phyloP scores from a whole-genome alignment of 306 rosid genomes.

The Myrica gale region DNA sequence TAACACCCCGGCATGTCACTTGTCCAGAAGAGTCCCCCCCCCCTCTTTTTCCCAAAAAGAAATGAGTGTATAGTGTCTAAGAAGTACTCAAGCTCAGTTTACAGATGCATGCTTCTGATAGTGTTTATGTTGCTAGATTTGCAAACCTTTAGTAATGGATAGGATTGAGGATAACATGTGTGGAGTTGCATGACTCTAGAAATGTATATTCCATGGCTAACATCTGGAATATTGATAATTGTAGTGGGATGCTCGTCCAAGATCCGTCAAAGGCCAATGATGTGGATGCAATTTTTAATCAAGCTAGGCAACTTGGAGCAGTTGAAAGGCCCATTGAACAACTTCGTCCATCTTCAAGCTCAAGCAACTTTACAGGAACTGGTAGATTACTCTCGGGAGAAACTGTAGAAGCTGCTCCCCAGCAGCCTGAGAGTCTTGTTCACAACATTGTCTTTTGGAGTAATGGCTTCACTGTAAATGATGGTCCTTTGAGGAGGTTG shows the following conservation, averaged over 20 bases:
- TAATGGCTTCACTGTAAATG: constrained; percentile 84
- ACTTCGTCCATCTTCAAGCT: constrained; percentile 69
- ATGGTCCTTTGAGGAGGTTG: constrained; percentile 91
- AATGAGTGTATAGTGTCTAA: no score
- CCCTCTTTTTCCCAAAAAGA: no score
- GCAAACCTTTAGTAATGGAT: background rate
- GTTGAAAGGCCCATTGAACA: constrained; percentile 77
- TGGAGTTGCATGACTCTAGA: constrained; percentile 16
- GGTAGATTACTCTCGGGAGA: constrained; percentile 90
- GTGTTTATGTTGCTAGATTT: background rate
- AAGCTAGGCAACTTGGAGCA: constrained; percentile 87
- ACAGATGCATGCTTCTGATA: background rate
- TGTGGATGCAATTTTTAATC: constrained; percentile 83
- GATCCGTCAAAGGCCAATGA: constrained; percentile 88
- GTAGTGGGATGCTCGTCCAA: constrained; percentile 99
- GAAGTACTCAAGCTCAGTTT: background rate
- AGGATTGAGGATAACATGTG: background rate
- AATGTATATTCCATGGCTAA: constrained; percentile 15
- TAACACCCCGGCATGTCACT: no score
- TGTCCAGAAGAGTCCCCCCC: no score
- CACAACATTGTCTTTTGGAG: constrained; percentile 96
- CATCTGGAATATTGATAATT: constrained; percentile 25
- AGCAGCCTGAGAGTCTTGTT: constrained; percentile 70
- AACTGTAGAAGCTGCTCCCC: constrained; percentile 61
- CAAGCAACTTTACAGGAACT: constrained; percentile 85